Conservation (phyloP, 345 rosid genomes). For the Alliaria petiolata region DNA sequence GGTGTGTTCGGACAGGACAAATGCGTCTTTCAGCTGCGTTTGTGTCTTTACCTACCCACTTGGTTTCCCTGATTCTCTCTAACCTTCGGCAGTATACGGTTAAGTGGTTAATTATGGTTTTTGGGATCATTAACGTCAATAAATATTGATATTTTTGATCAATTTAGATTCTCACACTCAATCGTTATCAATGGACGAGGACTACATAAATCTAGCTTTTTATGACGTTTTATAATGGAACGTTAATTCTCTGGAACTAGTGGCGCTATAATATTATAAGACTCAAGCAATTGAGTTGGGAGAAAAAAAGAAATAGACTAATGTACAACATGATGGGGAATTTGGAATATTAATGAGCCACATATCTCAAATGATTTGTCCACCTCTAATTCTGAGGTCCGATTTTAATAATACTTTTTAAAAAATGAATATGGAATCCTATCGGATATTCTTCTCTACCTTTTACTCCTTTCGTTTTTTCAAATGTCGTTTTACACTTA, state of each 20-base stretch:
- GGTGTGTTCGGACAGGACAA: conserved; percentile 17
- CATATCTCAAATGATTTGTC: not conserved
- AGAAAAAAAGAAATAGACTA: too few relatives aligned
- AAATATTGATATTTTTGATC: not conserved
- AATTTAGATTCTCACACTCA: not conserved
- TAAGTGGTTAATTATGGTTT: not conserved
- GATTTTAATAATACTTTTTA: not conserved
- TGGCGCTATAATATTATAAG: too few relatives aligned
- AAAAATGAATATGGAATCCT: too few relatives aligned
- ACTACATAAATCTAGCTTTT: not conserved
- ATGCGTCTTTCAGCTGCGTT: conserved; percentile 4
- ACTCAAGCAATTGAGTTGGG: too few relatives aligned
- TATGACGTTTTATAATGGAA: not conserved
- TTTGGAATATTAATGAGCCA: too few relatives aligned
- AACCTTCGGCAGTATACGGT: not conserved
- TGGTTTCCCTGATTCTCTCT: conserved; percentile 4
- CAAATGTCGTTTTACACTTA: too few relatives aligned
- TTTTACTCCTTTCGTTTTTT: too few relatives aligned
- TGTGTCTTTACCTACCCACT: conserved; percentile 14
- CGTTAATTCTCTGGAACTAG: not conserved
- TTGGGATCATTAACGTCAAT: not conserved
- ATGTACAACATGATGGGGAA: not conserved
- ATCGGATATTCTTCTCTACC: too few relatives aligned
- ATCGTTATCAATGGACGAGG: conserved; percentile 3
- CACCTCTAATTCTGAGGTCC: not conserved